Base-by-base conservation (phyloP, 176 grass and related monocot genomes). In the Zoysia pacifica region DNA sequence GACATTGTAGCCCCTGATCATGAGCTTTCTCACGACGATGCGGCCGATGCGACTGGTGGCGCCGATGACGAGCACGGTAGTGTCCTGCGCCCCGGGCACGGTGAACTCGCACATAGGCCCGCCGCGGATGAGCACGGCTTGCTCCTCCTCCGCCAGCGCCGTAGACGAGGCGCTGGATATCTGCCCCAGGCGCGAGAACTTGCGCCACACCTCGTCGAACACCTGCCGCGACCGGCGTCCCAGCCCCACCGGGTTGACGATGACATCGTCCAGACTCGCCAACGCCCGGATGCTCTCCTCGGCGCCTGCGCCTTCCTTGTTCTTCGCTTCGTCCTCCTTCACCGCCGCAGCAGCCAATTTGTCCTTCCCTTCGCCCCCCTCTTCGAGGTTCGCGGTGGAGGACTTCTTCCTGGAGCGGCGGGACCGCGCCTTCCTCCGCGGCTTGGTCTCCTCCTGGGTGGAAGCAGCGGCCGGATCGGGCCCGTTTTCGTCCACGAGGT, bases 141-240 rank as follows among this genome's bases (percentile, higher is more conserved):
- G 81, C 53, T 93, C 94, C 76, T 80, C 80, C 56, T 97, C 89
- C 20, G 83, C 83, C 77, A 74, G 61, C 28, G 79, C 78, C 2
- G 87, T 56, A 60, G 82, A 80, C 3, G 93, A 87, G 4, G 95
- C 85, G 79, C 94, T 86, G 5, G 95, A 93, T 60, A 98, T 98
- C 90, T 98, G 95, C 4, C 90, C 95, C 11, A 98, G 88, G 9
- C 83, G 92, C n/a, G 95, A 98, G 91, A 98, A 94, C 81, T 93
- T 98, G 73, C 92, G 87, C 92, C 95, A 98, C 81, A 98, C 92
- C 83, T 98, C 95, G 82, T 98, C 90, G 86, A 98, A 98, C 50
- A 98, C 77, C 90, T 94, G 95, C 58, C 92, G 87, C 11, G 92
- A 98, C 16, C 82, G 86, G 61, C 95, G 91, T 9, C 95, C 95